Evolutionary conservation across 2,329 filamentous ascomycete genomes (phyloP).

Genomic region (Chalara sp.): DNA sequence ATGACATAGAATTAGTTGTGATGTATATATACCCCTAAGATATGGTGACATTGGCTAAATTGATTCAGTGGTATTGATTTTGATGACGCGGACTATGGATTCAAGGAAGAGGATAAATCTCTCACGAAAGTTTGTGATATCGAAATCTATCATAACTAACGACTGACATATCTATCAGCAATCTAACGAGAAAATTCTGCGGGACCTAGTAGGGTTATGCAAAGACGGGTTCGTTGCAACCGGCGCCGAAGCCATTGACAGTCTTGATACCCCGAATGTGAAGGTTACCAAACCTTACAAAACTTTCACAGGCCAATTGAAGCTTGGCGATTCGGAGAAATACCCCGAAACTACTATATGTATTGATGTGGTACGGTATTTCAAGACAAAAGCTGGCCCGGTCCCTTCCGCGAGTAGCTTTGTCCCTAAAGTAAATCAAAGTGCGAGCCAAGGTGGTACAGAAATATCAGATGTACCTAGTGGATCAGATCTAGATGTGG

Average conservation of each 20-base stretch:
- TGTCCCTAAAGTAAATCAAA: conserved; percentile 38
- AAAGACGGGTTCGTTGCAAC: conserved; percentile 70
- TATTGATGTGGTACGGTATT: conserved; percentile 88
- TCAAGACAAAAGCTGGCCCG: conserved; percentile 71
- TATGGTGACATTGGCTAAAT: conserved; percentile 13
- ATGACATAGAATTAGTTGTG: conserved; percentile 70
- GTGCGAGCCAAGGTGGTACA: conserved; percentile 21
- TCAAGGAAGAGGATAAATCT: conserved; percentile 85
- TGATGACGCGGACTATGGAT: conserved; percentile 81
- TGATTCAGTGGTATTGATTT: conserved; percentile 75
- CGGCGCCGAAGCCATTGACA: conserved; percentile 74
- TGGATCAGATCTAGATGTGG: conserved; percentile 50
- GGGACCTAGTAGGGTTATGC: conserved; percentile 59
- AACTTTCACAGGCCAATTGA: conserved; percentile 73
- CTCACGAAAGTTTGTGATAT: conserved; percentile 49
- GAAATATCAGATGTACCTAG: conserved; percentile 35
- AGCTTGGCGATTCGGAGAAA: conserved; percentile 67
- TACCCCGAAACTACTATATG: conserved; percentile 64
- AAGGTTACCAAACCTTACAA: conserved; percentile 72
- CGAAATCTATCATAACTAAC: background rate
- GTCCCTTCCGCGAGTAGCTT: conserved; percentile 74
- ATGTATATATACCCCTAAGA: conserved; percentile 48
- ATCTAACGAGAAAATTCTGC: conserved; percentile 67
- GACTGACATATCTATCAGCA: conserved; percentile 34
- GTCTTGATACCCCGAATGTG: conserved; percentile 68